These are phyloP conservation scores for Bryoerythrophyllum caledonicum DNA, from an alignment of 225 moss, liverwort and hornwort species.

Conservation along the genomic window DNA sequence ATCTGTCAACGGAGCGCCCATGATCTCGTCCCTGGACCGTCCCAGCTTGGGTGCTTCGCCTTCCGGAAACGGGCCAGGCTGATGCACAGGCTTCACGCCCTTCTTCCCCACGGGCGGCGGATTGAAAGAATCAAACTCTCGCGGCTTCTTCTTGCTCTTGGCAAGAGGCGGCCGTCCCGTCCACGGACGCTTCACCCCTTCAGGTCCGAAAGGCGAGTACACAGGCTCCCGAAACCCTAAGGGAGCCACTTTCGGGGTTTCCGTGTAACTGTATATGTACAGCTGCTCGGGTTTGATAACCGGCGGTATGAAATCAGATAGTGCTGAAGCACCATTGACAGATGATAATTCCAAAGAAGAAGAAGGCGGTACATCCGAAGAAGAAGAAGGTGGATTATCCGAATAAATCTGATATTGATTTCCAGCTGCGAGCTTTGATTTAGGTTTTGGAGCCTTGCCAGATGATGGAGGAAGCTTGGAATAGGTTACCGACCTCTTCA, in stretches of 20 bases:
- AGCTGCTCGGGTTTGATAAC: conserved; percentile 59
- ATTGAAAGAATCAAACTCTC: conserved; percentile 85
- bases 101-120: conserved; percentile 85
- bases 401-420: no score
- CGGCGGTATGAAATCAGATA: no score
- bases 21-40: conserved; percentile 73
- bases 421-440: no score
- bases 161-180: conserved; percentile 81
- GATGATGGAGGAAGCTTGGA: conserved; percentile 35
- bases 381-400: no score
- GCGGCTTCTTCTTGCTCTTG: conserved; percentile 77
- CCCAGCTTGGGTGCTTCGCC: conserved; percentile 67
- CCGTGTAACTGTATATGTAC: conserved; percentile 81
- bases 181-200: conserved; percentile 79
- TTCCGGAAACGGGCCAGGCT: conserved; percentile 75
- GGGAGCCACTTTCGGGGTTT: conserved; percentile 67
- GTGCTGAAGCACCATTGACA: no score
- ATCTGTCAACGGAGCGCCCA: conserved; percentile 65
- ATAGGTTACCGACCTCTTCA: conserved; percentile 45
- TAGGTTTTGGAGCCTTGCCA: conserved; percentile 27
- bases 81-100: conserved; percentile 83
- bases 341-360: no score
- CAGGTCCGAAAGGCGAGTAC: conserved; percentile 91
- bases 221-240: conserved; percentile 79
- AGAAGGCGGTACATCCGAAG: no score